Conservation (phyloP, 2,329 filamentous ascomycete species). For the Trichoderma semiorbis region DNA sequence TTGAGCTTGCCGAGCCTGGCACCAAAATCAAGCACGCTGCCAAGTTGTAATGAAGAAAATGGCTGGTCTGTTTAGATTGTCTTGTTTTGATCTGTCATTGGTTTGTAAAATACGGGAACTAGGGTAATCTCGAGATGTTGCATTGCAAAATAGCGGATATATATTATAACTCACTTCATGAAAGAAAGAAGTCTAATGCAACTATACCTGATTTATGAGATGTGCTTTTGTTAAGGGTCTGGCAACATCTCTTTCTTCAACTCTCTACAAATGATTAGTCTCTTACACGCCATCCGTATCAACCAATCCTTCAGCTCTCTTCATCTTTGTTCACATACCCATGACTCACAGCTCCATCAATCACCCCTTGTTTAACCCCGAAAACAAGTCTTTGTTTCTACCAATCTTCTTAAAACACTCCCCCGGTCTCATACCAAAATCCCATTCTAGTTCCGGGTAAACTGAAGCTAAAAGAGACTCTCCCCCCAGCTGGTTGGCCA, state of each 20-base stretch:
- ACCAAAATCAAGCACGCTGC: conserved; percentile 47
- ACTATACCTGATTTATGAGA: background rate
- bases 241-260: background rate
- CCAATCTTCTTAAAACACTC: background rate
- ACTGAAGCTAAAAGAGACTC: background rate
- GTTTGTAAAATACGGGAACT: background rate
- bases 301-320: too few relatives aligned
- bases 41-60: conserved; percentile 39
- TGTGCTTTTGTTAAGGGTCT: background rate
- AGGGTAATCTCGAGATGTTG: background rate
- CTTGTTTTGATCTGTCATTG: background rate
- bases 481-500: background rate
- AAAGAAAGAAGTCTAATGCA: background rate
- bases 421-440: background rate
- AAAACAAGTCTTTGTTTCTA: background rate
- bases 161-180: background rate
- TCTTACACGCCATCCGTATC: background rate
- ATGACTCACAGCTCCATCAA: background rate
- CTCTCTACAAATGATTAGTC: background rate
- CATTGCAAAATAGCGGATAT: background rate
- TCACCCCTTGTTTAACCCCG: background rate
- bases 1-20: conserved; percentile 47
- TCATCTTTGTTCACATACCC: background rate
- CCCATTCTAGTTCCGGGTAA: background rate
- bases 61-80: background rate